Base-by-base conservation (phyloP, 2,329 filamentous ascomycete species). In the Chaetomiaceae sp. region DNA sequence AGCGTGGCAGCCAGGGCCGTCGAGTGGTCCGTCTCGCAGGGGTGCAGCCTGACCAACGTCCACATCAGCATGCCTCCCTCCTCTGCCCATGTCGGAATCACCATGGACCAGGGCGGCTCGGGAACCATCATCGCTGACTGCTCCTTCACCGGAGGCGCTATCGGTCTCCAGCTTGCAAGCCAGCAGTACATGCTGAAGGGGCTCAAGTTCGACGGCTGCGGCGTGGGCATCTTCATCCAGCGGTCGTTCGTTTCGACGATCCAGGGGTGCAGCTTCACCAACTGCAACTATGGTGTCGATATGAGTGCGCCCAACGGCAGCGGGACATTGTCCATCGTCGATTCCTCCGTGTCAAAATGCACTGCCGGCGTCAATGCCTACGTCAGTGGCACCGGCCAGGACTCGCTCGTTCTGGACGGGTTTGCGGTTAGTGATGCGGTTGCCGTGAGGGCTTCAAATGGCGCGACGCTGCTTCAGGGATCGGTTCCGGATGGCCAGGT, bases 151-250 rank as follows among this genome's bases (percentile, higher is more conserved):
- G 67, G 62, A 27, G 67, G 66, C 10, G 56, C 57, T 17, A 57
- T 67, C 16, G 67, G 65, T 4, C 58, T 68, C 21, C 52, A 56
- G 25, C 54, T 66, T 20, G 60, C 57, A 2, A 65, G 63, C 47
- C 65, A 69, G 58, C 66, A 68, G 54, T 68, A 67, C 42, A 58
- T 65, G 17, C 62, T 69, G 48, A 69, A 68, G 51, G 58, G 55
- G 39, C 50, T 67, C 17, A 55, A 44, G 5, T 67, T 67, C 50
- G 63, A 62, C 43, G 62, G 62, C n/a, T 65, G 57, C 35, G 58
- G 56, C 13, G 60, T 62, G n/a, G 66, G 65, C 17, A 58, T 67
- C 25, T 61, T 58, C 20, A 48, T 67, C 5, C 51, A 57, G 49
- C 46, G 53, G 27, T 54, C 63, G 13, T 65, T 56, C 19, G 61